Evolutionary conservation across 2,329 filamentous ascomycete genomes (phyloP).

Genomic region (Harringtonia lauricola): DNA sequence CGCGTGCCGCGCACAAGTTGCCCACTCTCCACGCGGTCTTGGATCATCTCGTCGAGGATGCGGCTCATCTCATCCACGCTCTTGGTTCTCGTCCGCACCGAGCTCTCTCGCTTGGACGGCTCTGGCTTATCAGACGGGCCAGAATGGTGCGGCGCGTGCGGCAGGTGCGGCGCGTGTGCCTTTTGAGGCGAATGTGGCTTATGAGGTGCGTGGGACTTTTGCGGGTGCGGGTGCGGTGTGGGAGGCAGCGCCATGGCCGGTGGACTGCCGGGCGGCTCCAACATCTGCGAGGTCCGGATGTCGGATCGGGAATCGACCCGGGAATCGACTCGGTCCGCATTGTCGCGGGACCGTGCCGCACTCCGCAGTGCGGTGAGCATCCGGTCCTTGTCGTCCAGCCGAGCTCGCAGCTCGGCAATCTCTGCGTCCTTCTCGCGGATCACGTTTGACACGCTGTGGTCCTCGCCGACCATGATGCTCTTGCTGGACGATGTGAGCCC

Average conservation of each 20-base stretch:
- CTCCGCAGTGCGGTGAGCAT: constrained; percentile 83
- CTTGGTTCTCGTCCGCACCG: constrained; percentile 41
- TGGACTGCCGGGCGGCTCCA: constrained; percentile 19
- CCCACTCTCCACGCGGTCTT: constrained; percentile 70
- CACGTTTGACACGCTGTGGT: constrained; percentile 60
- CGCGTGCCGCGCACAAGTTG: constrained; percentile 55
- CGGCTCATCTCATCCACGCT: constrained; percentile 87
- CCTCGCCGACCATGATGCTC: constrained; percentile 62
- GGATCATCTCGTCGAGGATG: constrained; percentile 94
- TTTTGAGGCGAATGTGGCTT: no score
- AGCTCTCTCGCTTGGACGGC: no score
- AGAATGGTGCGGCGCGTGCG: no score
- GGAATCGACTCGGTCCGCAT: constrained; percentile 47
- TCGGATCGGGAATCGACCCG: constrained; percentile 17
- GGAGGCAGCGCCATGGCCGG: constrained; percentile 12
- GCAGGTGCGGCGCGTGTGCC: no score
- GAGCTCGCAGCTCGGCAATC: constrained; percentile 79
- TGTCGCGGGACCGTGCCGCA: constrained; percentile 75
- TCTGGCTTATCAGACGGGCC: no score
- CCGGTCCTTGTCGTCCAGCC: constrained; percentile 86
- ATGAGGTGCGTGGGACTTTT: no score
- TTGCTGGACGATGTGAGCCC: constrained; percentile 48
- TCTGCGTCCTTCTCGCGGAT: constrained; percentile 86
- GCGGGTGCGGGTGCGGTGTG: constrained; percentile 6
- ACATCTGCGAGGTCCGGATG: constrained; percentile 20